These are phyloP conservation scores for Berberis thunbergii DNA, from an alignment of 164 flowering plant genomes.

Conservation along the genomic window DNA sequence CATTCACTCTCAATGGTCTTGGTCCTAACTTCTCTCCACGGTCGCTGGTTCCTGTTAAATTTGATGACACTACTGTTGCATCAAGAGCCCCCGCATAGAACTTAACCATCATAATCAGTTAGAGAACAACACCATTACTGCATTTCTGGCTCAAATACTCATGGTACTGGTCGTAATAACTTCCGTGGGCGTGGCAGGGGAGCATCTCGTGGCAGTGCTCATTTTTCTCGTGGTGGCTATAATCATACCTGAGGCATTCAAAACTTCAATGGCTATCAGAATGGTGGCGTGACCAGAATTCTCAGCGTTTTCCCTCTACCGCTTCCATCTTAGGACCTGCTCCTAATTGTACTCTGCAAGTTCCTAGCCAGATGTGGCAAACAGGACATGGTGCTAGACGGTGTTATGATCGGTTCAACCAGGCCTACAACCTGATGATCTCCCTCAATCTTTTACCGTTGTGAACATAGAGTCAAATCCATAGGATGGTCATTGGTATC, in stretches of 20 bases:
- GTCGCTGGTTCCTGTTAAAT: background rate
- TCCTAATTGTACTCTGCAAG: background rate
- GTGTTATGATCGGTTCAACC: background rate
- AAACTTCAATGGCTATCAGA: no score
- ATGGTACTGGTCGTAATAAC: background rate
- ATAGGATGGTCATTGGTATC: conserved; percentile 4
- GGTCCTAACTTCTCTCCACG: background rate
- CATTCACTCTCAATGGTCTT: background rate
- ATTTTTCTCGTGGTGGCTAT: background rate
- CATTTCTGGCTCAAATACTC: background rate
- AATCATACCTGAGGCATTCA: no score
- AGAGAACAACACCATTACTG: background rate
- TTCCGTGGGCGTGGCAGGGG: background rate
- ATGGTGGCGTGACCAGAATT: no score
- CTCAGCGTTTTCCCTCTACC: no score
- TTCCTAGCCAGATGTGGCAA: background rate
- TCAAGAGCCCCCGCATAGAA: background rate
- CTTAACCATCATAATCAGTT: background rate
- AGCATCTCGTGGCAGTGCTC: background rate
- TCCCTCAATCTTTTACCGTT: background rate
- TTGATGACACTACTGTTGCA: background rate
- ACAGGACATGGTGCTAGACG: background rate
- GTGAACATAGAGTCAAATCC: background rate
- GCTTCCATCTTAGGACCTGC: no score
- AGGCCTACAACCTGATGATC: conserved; percentile 1